Evolutionary conservation across 1,284 basidiomycete species (phyloP), one percentile per base, ranked within the genome.

Genomic region (Leccinum solheimii): DNA sequence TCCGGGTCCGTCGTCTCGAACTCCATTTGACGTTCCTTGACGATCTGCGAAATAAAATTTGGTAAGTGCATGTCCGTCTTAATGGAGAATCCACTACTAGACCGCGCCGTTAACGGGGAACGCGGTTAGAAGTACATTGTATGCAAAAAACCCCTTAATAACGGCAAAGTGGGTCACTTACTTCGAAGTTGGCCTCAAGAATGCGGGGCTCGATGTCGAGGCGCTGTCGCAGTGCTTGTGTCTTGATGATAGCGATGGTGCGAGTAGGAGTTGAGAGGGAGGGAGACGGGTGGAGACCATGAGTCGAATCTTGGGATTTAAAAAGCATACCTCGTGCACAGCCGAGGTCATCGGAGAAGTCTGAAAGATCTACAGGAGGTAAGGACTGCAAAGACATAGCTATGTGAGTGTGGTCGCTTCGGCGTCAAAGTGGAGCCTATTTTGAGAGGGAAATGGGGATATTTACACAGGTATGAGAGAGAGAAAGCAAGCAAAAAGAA

Each of bases 1-100:
- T 92, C 90, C 26, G 88, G 88, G 66, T 92, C 89, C 9, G 86
- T 84, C 69, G 83, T 81, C 69, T 91, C 90, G 67, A 92, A 91
- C 66, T 91, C 90, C 87, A 92, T 91, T 72, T 90, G 90, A 23
- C 90, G 78, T 75, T 92, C 90, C 73, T 92, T 92, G 58, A 90
- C 85, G 68, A 92, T 91, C 89, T 91, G 68, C 11, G 48, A 32
- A 62, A 62, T 4, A 48, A 40, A 59, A 3, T 16, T 57, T 19
- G 21, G 60, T 68, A 19, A 70, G 60, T 40, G 26, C 54, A 55
- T 51, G 49, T 45, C 51, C 14, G 27, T 27, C 16, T 53, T n/a
- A 11, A 40, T 36, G 55, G 56, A 23, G 52, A 66, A 70, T 73
- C 54, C 68, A 62, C 64, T 54, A 61, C 62, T 54, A 38, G 56